phyloP scores from a whole-genome alignment of 2,329 filamentous ascomycete species.

The Nothomitra cinnamomea region DNA sequence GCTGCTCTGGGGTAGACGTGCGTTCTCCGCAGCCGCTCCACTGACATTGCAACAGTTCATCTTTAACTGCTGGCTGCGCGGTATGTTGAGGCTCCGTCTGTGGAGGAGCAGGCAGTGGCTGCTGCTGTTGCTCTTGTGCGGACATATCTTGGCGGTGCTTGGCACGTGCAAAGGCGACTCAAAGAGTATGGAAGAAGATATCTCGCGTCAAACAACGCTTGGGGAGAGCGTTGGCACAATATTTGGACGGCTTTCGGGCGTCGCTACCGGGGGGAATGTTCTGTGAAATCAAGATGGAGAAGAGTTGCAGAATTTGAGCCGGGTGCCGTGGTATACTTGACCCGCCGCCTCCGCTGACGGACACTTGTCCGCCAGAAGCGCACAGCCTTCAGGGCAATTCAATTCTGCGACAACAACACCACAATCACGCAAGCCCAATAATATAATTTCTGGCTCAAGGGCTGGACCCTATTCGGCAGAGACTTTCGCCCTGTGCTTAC shows the following conservation, averaged over 20 bases:
- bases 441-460: too few species aligned
- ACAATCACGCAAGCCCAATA: too few species aligned
- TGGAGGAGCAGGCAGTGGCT: background rate
- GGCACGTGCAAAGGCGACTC: background rate
- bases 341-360: background rate
- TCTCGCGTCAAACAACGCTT: background rate
- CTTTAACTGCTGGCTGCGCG: constrained; percentile 3
- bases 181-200: background rate
- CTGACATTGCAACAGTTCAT: constrained; percentile 34
- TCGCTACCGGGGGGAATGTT: background rate
- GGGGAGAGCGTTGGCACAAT: background rate
- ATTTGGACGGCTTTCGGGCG: background rate
- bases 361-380: too few species aligned
- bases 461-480: too few species aligned
- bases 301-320: background rate
- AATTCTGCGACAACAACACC: too few species aligned
- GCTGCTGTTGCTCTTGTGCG: background rate
- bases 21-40: constrained; percentile 47
- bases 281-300: background rate
- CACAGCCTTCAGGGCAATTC: too few species aligned
- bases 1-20: constrained; percentile 37
- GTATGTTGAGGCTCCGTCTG: background rate
- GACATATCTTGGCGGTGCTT: background rate
- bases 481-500: too few species aligned
- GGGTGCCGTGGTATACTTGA: background rate